A percentile compares a stretch with the other conserved stretches of the same genome.
phyloP scores from a whole-genome alignment of 2,329 filamentous ascomycete species.

The Paraphaeosphaeria sporulosa region DNA sequence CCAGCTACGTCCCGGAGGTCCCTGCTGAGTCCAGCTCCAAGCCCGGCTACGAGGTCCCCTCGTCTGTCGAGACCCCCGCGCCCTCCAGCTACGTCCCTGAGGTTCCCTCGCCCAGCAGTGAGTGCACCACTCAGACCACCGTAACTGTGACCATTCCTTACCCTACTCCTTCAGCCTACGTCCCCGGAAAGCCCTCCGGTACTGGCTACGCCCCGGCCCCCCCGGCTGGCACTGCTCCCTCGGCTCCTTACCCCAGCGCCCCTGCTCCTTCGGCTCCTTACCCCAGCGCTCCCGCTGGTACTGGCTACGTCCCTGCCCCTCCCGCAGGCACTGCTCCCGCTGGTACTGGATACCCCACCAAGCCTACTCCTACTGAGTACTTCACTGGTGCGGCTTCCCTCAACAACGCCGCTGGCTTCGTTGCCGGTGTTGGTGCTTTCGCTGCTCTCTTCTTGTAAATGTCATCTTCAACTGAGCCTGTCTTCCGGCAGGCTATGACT shows the following conservation, averaged over 20 bases:
- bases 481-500: constrained; percentile 47
- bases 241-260: constrained; percentile 41
- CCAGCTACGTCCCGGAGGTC: neutral
- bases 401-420: constrained; percentile 47
- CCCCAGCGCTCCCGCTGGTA: constrained; percentile 39
- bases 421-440: constrained; percentile 52
- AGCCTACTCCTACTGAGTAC: constrained; percentile 37
- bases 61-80: constrained; percentile 7
- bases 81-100: constrained; percentile 22
- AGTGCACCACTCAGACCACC: constrained; percentile 53
- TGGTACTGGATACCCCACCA: constrained; percentile 44
- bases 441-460: constrained; percentile 54
- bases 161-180: constrained; percentile 27
- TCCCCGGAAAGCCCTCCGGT: constrained; percentile 44
- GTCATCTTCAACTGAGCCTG: constrained; percentile 46
- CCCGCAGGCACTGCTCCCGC: constrained; percentile 27
- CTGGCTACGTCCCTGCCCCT: constrained; percentile 23
- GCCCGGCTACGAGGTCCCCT: neutral
- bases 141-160: constrained; percentile 52
- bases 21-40: constrained; percentile 4
- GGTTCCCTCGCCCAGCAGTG: constrained; percentile 21
- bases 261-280: constrained; percentile 30
- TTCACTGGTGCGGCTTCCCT: constrained; percentile 50
- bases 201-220: constrained; percentile 25
- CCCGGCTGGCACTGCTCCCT: constrained; percentile 27